These are phyloP conservation scores for Glebionis coronaria DNA, from an alignment of 129 eudicot genomes.

Conservation along the genomic window DNA sequence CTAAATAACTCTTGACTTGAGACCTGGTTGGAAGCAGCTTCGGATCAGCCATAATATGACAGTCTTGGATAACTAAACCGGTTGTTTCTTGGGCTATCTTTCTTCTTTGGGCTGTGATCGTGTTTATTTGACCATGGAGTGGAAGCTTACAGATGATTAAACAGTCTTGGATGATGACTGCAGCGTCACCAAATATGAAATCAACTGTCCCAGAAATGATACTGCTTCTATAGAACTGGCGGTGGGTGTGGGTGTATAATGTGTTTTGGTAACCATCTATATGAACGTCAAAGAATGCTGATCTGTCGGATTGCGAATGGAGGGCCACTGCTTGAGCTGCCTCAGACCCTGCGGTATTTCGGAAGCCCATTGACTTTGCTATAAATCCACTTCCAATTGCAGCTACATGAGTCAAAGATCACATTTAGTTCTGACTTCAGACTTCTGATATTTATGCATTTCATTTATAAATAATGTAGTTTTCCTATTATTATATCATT, in stretches of 20 bases:
- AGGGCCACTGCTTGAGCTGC: conserved; percentile 14
- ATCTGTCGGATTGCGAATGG: neutral
- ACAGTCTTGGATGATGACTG: conserved; percentile 9
- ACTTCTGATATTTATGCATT: too few relatives aligned
- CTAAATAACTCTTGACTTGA: conserved; percentile 5
- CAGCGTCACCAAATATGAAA: neutral
- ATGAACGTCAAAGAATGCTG: conserved; percentile 8
- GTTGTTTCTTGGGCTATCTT: neutral
- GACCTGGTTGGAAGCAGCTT: conserved; percentile 2
- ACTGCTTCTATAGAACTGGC: conserved; percentile 4
- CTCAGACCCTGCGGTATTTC: neutral
- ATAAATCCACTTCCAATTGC: conserved; percentile 10
- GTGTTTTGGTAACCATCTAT: conserved; percentile 14
- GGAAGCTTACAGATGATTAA: conserved; percentile 3
- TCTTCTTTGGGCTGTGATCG: conserved; percentile 12
- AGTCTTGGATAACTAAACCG: conserved; percentile 13
- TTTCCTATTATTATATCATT: neutral
- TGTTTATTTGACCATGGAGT: neutral
- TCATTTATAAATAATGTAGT: too few relatives aligned
- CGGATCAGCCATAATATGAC: neutral
- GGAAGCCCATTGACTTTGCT: conserved; percentile 9
- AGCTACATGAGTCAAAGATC: conserved; percentile 1
- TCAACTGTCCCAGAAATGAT: conserved; percentile 6
- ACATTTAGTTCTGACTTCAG: neutral
- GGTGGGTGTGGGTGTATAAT: conserved; percentile 9